Base-by-base conservation (phyloP, 2,329 filamentous ascomycete species). In the Fusarium sulawesiense region DNA sequence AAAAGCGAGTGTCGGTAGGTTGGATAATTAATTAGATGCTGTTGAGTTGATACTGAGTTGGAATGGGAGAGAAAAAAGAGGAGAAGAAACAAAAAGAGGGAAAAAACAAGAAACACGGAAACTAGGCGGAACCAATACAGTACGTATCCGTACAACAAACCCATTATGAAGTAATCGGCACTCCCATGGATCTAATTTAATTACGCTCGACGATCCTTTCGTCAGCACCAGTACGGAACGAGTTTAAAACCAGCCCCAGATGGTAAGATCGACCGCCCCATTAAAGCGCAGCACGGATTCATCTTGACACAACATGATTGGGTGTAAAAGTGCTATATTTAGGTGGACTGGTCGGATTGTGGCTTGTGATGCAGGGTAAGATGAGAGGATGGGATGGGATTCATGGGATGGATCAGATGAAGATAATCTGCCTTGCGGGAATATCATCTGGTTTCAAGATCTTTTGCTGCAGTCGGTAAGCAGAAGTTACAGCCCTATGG, bases 241-340 rank as follows among this genome's bases (percentile, higher is more conserved):
- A 53, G 34, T 27, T 13, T 29, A 42, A 7, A 42, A 23, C 32
- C 32, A 20, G 20, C 20, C 29, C 32, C 44, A 49, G 27, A 49
- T 29, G 41, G 41, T 55, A 42, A 47, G 48, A 55, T 23, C 30
- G 56, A 54, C 44, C 21, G 44, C 29, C 44, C 30, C 47, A 59
- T 53, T n/a, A 57, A 55, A 67, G 67, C 63, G 67, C 63, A 71
- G 67, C 34, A 21, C n/a, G 11, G 30, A 32, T 48, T 37, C 21
- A 7, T 27, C 30, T 20, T 0, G 12, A 4, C 4, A 3, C 4
- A 1, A 11, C 11, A 32, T 68, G 37, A 65, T 69, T 68, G 34
- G 66, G 13, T 56, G 4, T 9, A 4, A 40, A 10, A 23, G 34
- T 20, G 14, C 66, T 69, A 66, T 25, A 27, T 27, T 27, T 69